Evolutionary conservation across 1,284 basidiomycete species (phyloP).

Genomic region (Leucoagaricus sp.): DNA sequence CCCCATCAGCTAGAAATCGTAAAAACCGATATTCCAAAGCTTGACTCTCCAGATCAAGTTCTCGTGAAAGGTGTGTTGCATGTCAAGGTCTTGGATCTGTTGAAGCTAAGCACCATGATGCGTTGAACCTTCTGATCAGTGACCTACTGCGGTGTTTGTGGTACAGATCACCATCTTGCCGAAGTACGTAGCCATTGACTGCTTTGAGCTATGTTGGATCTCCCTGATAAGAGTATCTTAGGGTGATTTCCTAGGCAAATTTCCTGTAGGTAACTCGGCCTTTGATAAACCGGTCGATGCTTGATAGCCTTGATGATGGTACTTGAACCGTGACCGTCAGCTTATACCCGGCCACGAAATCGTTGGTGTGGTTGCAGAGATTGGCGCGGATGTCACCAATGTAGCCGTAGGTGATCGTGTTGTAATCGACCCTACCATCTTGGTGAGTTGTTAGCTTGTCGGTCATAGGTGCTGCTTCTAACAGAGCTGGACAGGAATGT

Average conservation of each 20-base stretch:
- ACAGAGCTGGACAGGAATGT: constrained; percentile 56
- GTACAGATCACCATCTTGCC: constrained; percentile 78
- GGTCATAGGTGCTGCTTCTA: neutral
- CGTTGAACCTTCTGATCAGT: constrained; percentile 26
- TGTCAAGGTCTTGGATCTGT: neutral
- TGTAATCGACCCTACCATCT: constrained; percentile 72
- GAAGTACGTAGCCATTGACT: constrained; percentile 35
- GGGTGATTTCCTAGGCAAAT: constrained; percentile 77
- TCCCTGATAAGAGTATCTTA: constrained; percentile 11
- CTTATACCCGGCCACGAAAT: constrained; percentile 84
- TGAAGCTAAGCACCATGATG: neutral
- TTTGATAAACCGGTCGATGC: neutral
- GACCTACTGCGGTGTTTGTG: constrained; percentile 61
- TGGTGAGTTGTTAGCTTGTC: constrained; percentile 39
- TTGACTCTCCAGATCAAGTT: constrained; percentile 59
- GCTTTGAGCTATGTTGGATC: neutral
- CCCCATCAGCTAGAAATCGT: constrained; percentile 65
- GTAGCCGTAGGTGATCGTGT: constrained; percentile 77
- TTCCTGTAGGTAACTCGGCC: constrained; percentile 47
- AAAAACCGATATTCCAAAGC: constrained; percentile 60
- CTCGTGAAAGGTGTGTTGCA: constrained; percentile 62
- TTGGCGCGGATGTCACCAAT: constrained; percentile 69
- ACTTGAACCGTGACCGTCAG: constrained; percentile 31
- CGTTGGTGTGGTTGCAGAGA: constrained; percentile 66
- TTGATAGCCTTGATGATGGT: neutral